Base-by-base conservation (phyloP, 306 rosid species). In the Prinsepia uniflora region DNA sequence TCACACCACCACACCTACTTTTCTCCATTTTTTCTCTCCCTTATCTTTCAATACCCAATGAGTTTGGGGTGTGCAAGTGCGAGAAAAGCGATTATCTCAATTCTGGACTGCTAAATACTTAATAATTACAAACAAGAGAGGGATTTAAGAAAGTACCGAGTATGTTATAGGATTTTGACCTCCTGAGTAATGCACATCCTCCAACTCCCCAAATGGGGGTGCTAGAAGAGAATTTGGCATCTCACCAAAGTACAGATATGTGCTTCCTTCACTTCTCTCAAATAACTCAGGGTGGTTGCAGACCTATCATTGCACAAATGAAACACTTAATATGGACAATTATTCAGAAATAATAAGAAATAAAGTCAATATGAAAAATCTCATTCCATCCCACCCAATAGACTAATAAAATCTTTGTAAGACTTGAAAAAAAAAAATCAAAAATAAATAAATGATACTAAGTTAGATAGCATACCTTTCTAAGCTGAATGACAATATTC, bases 251-350 rank as follows among this genome's bases (percentile, higher is more conserved):
- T 87, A 81, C 34, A 89, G 80, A 87, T 79, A 94, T 11, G 96
- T 86, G 81, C 84, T 89, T 84, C 99, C 99, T 84, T 94, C 99
- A 60, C 86, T 89, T 81, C 99, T 94, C 78, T 94, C 99, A 45
- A 94, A 94, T 87, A 91, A 81, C 78, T 94, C 99, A 19, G 99
- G 99, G 82, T 94, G 99, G 81, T 94, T 94, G 88, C 99, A 94
- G 20, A 94, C 99, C 99, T 94, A 76, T 43, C 86, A 86, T 62
- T 52, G 72, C 72, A 41, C 18, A 76, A 77, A 66, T 58, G 59
- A 24, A 76, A 66, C 12, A 72, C 73, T 76, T 72, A 63, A 70
- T 60, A 76, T 15, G 47, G 65, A 69, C 73, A 46, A 63, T 46
- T 63, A 2, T 57, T 13, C 39, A 56, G 9, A 14, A 41, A 70